Base-by-base conservation (phyloP, 805 yeast genomes). In the Lipomyces orientalis region DNA sequence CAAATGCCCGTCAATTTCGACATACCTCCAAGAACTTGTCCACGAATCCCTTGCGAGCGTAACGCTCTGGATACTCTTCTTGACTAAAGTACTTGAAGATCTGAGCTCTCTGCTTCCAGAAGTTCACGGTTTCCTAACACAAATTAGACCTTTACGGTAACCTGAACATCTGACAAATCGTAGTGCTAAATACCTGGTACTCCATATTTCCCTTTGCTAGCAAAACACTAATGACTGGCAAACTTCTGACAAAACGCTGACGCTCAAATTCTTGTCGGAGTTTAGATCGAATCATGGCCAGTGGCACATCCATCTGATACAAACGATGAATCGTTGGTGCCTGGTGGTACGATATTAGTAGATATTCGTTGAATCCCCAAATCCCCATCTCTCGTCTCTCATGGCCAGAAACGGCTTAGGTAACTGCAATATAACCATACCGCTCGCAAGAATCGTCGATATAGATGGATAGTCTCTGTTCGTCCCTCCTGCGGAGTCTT, bases 231-330 rank as follows among this genome's bases (percentile, higher is more conserved):
- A 84, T 83, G 58, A 89, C 85, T 43, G 86, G 86, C 72, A 88
- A 77, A 75, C 89, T 91, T 62, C 81, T 81, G 62, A 90, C 91
- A 76, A 82, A 91, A 76, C 97, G 84, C 76, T 91, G 85, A 81
- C 96, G 88, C 80, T 91, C 97, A 73, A 91, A 91, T 79, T 91
- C 95, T 79, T 91, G 95, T 84, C 97, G 87, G 72, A 91, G 85
- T 80, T 89, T 90, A 65, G 97, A 90, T 79, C 91, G 88, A 66
- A 91, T 88, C 69, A 86, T 84, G 52, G 94, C 87, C 10, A 89
- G 87, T 39, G 97, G 94, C 82, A 89, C 85, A 78, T 89, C 90
- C 78, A 89, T 81, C 77, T 88, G 90, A 77, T 89, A 89, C 73
- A 87, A 80, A 80, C 88, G 87, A 73, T 86, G 85, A 75, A 86